phyloP scores from a whole-genome alignment of 225 moss, liverwort and hornwort species.

The Marchantia paleacea region DNA sequence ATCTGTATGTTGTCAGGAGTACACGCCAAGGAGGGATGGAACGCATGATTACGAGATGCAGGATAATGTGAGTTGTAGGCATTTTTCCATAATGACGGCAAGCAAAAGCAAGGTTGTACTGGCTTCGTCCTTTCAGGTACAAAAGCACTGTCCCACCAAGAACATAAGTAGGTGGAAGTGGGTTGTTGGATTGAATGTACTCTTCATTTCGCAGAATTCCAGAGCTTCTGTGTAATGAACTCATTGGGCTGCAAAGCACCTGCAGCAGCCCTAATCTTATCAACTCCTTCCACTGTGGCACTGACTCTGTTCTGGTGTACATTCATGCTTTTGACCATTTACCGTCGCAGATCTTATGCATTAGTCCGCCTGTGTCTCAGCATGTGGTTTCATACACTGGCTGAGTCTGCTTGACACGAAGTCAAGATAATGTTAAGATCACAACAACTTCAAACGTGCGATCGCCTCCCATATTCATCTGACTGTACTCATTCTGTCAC shows the following conservation, averaged over 20 bases:
- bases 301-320: background rate
- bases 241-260: background rate
- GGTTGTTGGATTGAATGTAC: background rate
- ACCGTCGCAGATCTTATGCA: background rate
- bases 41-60: background rate
- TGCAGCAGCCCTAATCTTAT: background rate
- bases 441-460: background rate
- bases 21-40: background rate
- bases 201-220: background rate
- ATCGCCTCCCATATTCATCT: background rate
- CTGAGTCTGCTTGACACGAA: background rate
- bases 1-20: background rate
- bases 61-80: background rate
- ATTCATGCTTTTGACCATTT: background rate
- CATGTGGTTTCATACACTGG: background rate
- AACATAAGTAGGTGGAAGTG: conserved; percentile 7
- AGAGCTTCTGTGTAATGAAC: too few species aligned
- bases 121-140: conserved; percentile 12
- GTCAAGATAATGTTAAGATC: background rate
- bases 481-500: background rate
- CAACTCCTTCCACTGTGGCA: background rate
- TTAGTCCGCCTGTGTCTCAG: background rate
- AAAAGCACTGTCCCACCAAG: conserved; percentile 7
- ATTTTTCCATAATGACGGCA: background rate
- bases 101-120: background rate